phyloP scores from a whole-genome alignment of 2,329 filamentous ascomycete species.

The Penicillium sp. region DNA sequence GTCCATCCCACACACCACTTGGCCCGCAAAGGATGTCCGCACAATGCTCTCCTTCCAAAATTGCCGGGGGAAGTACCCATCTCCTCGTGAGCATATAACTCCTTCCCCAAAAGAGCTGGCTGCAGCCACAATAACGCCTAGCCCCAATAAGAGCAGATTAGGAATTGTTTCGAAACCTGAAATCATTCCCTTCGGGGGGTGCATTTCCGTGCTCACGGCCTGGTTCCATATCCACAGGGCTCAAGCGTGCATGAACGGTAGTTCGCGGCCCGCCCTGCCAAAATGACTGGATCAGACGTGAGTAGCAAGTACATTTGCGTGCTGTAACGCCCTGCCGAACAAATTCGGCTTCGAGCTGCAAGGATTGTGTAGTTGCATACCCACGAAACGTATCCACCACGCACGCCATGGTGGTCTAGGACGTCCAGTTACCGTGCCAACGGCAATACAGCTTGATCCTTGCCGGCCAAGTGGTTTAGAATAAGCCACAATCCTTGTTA shows the following conservation, averaged over 20 bases:
- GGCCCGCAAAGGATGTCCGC: background rate
- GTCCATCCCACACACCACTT: background rate
- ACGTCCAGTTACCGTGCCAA: slow-evolving; percentile 1
- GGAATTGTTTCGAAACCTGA: background rate
- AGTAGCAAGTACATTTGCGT: slow-evolving; percentile 1
- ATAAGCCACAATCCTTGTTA: background rate
- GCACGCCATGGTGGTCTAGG: background rate
- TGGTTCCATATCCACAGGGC: slow-evolving; percentile 1
- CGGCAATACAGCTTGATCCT: slow-evolving; percentile 1
- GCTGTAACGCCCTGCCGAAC: background rate
- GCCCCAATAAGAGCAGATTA: background rate
- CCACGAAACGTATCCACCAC: background rate
- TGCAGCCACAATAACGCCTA: background rate
- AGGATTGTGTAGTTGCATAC: slow-evolving; percentile 2
- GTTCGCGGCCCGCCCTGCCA: slow-evolving; percentile 11
- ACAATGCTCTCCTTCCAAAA: background rate
- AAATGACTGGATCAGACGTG: background rate
- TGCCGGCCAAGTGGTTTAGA: background rate
- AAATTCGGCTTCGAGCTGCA: slow-evolving; percentile 1
- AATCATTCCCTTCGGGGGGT: background rate
- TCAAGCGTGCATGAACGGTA: slow-evolving; percentile 22
- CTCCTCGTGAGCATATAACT: slow-evolving; percentile 1
- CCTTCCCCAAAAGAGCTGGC: background rate
- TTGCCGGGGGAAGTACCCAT: background rate
- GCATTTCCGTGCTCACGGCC: background rate